These are phyloP conservation scores for Trichophyton mentagrophytes DNA, from an alignment of 2,329 filamentous ascomycete genomes.

Conservation along the genomic window DNA sequence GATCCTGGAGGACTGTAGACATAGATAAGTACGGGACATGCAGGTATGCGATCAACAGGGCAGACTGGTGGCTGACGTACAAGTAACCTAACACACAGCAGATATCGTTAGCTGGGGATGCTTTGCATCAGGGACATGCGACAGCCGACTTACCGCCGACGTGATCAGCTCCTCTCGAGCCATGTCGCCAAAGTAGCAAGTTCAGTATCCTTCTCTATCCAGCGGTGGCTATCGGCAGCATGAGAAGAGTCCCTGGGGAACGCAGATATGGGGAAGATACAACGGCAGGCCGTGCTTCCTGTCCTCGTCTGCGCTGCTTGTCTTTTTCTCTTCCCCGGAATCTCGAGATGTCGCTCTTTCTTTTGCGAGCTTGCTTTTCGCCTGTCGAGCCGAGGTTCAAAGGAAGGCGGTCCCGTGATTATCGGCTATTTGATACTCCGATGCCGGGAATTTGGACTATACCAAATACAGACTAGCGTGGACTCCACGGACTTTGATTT, in stretches of 20 bases:
- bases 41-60: not conserved
- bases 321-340: not conserved
- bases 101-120: slow-evolving; percentile 16
- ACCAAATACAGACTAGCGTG: no score
- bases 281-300: not conserved
- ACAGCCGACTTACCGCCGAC: slow-evolving; percentile 52
- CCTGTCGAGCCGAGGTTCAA: slow-evolving; percentile 2
- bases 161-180: slow-evolving; percentile 87
- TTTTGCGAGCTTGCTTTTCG: not conserved
- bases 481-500: not conserved
- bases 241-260: not conserved
- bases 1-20: slow-evolving; percentile 75
- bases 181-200: slow-evolving; percentile 42
- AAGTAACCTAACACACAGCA: slow-evolving; percentile 33
- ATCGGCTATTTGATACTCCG: not conserved
- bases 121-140: not conserved
- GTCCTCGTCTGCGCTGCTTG: not conserved
- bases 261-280: not conserved
- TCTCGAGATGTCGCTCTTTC: not conserved
- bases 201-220: not conserved
- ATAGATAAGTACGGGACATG: slow-evolving; percentile 4
- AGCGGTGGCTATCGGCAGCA: not conserved
- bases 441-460: not conserved
- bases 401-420: not conserved
- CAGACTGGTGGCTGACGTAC: slow-evolving; percentile 26